Base-by-base conservation (phyloP, 2,329 filamentous ascomycete species). In the Fusarium sp. region DNA sequence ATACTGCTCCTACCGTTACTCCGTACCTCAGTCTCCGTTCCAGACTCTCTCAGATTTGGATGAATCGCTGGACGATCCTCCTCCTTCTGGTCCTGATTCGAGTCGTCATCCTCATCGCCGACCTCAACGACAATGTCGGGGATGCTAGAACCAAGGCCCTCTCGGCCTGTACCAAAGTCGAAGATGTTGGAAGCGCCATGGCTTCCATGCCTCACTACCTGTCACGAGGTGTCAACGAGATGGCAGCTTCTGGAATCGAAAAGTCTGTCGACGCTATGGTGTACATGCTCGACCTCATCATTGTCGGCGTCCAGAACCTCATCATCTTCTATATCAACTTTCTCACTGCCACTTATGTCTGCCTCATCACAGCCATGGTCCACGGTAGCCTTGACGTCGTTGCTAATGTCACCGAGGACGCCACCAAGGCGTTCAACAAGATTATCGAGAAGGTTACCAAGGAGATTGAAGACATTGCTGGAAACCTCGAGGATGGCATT, bases 181-280 rank as follows among this genome's bases (percentile, higher is more conserved):
- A 99, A 82, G 93, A 93, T 72, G 88, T 97, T 73, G 96, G 95
- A 68, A 97, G 93, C 78, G 87, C 93, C 65, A 95, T 99, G 93
- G 96, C 95, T 38, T 98, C 96, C 36, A 97, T 98, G 93, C 96
- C 96, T 62, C 91, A 97, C 80, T 98, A 97, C 81, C 90, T 98
- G 77, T 92, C 94, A 2, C 84, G 87, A 56, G 96, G 96, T 59
- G 90, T 97, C 77, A 99, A 99, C 81, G 87, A 93, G 64, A 82
- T 98, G 72, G 91, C 93, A 7, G 92, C 93, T 31, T 86, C 86
- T 51, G 90, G 92, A 61, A 90, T 98, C 71, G 92, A 94, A 73
- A 89, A 90, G 73, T 89, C 93, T 8, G 89, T 98, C 70, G 86
- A 89, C 67, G 95, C 89, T 53, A 86, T 98, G 78, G 92, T 96